Base-by-base conservation (phyloP, 495 filamentous ascomycete species). In the Penicillium canariense region DNA sequence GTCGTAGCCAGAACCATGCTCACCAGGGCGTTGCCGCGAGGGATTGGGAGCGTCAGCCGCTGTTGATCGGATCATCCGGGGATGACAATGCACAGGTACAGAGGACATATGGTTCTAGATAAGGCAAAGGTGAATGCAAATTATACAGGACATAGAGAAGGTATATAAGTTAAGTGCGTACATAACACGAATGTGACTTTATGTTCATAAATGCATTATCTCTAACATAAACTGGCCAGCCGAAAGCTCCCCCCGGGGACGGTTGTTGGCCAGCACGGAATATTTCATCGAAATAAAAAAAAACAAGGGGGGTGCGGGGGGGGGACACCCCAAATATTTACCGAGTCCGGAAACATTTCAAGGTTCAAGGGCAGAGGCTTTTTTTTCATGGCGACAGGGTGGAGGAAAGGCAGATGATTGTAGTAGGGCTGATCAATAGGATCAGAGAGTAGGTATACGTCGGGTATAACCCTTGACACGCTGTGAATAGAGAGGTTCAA, bases 1-100 rank as follows among this genome's bases (percentile, higher is more conserved):
- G 31, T 10, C 25, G 22, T 5, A 39, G 47, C 32, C 22, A 28
- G 36, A 50, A 3, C 3, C 23, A 15, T 42, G 11, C 7, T 11
- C 8, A 10, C 8, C 32, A 53, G 7, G 31, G 27, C 35, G 48
- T 59, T 2, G 31, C 36, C 28, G 17, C 25, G 22, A 43, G 39
- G 4, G 34, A 49, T 48, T 50, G 55, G 47, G 61, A 63, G 32
- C 42, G 54, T 3, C 31, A 53, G 17, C 54, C 57, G 5, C 22
- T 63, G 36, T 27, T 63, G n/a, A 30, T 22, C 28, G 15, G 17
- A 31, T 42, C 36, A 40, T 3, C n/a, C n/a, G 27, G 7, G 4
- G 18, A 35, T 2, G 30, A 25, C 15, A 23, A 11, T 8, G 27
- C 26, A 46, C 28, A 48, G 31, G 28, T 9, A 2, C 34, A 15